Percentiles rank a stretch among this genome's conserved stretches.
Conservation (phyloP, 2,329 filamentous ascomycete genomes). For the Calonectria pseudoreteaudii region DNA sequence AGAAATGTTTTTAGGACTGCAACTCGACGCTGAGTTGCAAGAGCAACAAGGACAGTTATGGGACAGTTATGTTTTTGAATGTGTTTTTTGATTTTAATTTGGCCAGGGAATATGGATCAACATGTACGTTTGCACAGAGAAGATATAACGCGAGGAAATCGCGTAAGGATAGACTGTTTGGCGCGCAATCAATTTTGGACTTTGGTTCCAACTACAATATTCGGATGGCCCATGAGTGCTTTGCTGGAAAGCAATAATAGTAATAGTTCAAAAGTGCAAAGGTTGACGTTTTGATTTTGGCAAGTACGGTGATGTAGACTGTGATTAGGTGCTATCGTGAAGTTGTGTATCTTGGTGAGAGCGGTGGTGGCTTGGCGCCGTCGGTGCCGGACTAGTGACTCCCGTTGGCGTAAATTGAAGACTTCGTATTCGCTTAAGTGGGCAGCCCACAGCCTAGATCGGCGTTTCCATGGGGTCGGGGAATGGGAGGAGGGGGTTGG, state of each 20-base stretch:
- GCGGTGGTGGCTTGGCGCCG: constrained; percentile 21
- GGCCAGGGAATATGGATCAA: constrained; percentile 4
- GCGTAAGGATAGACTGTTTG: constrained; percentile 27
- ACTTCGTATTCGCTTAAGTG: constrained; percentile 28
- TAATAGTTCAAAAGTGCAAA: background rate
- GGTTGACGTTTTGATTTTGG: background rate
- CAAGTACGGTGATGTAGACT: background rate
- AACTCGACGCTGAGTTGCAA: constrained; percentile 29
- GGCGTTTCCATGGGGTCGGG: constrained; percentile 13
- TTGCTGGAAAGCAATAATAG: constrained; percentile 28
- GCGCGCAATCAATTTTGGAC: constrained; percentile 18
- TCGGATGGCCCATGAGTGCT: constrained; percentile 10
- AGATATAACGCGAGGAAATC: constrained; percentile 13
- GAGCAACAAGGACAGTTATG: constrained; percentile 19
- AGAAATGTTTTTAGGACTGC: constrained; percentile 24
- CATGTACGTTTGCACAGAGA: constrained; percentile 25
- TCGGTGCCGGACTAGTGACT: constrained; percentile 11
- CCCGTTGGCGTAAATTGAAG: constrained; percentile 22
- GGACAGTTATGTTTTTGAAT: constrained; percentile 17
- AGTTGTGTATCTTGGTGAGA: background rate
- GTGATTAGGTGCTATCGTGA: background rate
- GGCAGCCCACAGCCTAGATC: constrained; percentile 11
- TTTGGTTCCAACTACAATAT: constrained; percentile 12
- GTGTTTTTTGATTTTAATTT: constrained; percentile 23
- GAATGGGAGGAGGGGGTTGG: background rate